Percentiles rank a stretch among this genome's conserved stretches.
Conservation (phyloP, 2,329 filamentous ascomycete genomes). For the Aspergillus puulaauensis region DNA sequence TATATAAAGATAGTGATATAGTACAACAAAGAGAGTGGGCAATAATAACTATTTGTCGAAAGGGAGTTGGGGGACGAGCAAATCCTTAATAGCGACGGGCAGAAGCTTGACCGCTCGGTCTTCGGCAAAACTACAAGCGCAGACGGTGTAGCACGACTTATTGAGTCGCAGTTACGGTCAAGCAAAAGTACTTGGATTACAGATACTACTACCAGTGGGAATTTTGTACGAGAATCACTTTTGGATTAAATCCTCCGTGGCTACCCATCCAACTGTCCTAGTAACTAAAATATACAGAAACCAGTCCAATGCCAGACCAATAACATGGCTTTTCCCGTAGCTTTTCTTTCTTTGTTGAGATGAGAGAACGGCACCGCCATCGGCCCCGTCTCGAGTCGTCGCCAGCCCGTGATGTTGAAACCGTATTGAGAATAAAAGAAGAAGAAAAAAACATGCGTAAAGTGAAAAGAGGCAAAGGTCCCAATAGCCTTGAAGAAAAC, state of each 20-base stretch:
- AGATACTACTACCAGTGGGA: not conserved
- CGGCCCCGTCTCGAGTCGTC: constrained; percentile 10
- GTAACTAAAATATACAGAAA: constrained; percentile 30
- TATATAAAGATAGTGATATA: not conserved
- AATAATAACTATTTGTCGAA: not conserved
- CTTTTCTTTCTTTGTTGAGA: constrained; percentile 16
- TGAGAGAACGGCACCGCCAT: constrained; percentile 3
- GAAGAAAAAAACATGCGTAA: constrained; percentile 4
- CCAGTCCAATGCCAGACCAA: constrained; percentile 19
- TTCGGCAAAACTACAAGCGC: not conserved
- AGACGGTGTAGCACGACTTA: not conserved
- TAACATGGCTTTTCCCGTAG: constrained; percentile 18
- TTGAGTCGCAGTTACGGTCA: no score
- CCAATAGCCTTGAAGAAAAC: constrained; percentile 4
- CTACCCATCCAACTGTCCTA: constrained; percentile 21
- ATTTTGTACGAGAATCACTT: constrained; percentile 17
- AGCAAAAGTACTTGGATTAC: not conserved
- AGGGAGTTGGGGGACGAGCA: not conserved
- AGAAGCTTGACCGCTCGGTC: not conserved
- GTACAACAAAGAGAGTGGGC: not conserved
- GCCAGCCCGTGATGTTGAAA: constrained; percentile 15
- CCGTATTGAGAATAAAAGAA: constrained; percentile 8
- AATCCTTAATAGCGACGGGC: not conserved
- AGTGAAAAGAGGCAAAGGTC: not conserved
- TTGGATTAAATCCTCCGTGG: constrained; percentile 12